These are phyloP conservation scores for Cercospora sp. DNA, from an alignment of 2,329 filamentous ascomycete species.

Conservation along the genomic window DNA sequence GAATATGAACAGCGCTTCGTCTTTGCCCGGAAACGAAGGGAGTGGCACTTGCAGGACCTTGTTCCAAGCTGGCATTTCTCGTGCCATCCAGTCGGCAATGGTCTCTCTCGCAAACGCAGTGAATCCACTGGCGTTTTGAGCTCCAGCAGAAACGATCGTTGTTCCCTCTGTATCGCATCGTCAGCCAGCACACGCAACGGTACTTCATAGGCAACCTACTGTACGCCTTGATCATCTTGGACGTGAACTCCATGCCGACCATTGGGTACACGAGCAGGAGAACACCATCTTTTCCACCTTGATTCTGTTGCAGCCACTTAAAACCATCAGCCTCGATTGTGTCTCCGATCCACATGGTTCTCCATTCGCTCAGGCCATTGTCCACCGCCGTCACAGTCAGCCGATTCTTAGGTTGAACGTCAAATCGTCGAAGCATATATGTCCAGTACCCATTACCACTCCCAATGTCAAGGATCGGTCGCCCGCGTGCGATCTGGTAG, in stretches of 20 bases:
- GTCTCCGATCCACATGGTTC: constrained; percentile 67
- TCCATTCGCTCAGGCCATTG: constrained; percentile 66
- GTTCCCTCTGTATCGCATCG: constrained; percentile 46
- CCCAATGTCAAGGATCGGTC: constrained; percentile 64
- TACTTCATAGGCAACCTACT: constrained; percentile 27
- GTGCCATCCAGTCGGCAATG: constrained; percentile 66
- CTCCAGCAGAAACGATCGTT: constrained; percentile 69
- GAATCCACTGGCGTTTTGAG: constrained; percentile 73
- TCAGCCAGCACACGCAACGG: neutral
- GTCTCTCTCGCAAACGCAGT: constrained; percentile 65
- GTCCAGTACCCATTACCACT: constrained; percentile 76
- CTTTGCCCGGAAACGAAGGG: constrained; percentile 74
- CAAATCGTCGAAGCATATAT: constrained; percentile 64
- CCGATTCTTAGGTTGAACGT: constrained; percentile 42
- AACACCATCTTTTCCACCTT: constrained; percentile 56
- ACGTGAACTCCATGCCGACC: constrained; percentile 67
- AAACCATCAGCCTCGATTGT: constrained; percentile 63
- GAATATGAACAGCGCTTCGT: constrained; percentile 72
- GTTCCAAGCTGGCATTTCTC: constrained; percentile 57
- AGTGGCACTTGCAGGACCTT: constrained; percentile 65
- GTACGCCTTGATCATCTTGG: constrained; percentile 61
- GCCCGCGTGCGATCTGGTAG: constrained; percentile 53
- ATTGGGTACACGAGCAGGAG: constrained; percentile 73
- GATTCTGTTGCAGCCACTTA: constrained; percentile 55
- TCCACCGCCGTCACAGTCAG: constrained; percentile 61